A percentile compares a stretch with the other conserved stretches of the same genome.
Evolutionary conservation across 768 basidiomycete species (phyloP).

Genomic region (Naematelia encephala): DNA sequence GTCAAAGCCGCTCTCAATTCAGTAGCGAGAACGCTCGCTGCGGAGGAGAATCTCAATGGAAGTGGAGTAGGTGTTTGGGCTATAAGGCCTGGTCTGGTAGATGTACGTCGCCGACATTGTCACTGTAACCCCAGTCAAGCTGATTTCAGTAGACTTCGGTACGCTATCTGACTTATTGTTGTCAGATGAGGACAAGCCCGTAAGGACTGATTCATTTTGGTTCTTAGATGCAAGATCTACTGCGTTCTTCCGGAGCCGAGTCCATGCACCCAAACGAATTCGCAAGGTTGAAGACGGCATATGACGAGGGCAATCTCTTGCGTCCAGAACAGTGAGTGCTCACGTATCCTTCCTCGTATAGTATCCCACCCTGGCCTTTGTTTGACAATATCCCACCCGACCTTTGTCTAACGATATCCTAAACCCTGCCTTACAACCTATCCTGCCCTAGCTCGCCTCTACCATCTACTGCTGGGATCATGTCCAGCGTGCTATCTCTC

Average conservation of each 20-base stretch:
- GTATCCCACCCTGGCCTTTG: too few relatives aligned
- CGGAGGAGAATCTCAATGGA: conserved; percentile 65
- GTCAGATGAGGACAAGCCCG: too few relatives aligned
- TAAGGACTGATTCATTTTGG: too few relatives aligned
- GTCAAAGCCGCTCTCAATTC: conserved; percentile 88
- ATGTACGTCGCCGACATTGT: conserved; percentile 49
- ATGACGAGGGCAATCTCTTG: conserved; percentile 67
- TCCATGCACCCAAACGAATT: conserved; percentile 62
- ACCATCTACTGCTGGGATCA: not conserved
- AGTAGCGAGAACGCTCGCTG: conserved; percentile 76
- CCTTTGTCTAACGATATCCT: too few relatives aligned
- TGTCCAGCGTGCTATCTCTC: too few relatives aligned
- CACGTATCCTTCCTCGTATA: not conserved
- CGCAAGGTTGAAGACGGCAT: conserved; percentile 59
- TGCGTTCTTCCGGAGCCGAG: conserved; percentile 41
- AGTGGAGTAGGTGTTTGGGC: conserved; percentile 63
- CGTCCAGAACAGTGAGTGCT: conserved; percentile 70
- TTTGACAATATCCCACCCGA: too few relatives aligned
- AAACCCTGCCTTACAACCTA: too few relatives aligned
- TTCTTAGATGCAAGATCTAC: conserved; percentile 51
- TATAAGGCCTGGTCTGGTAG: conserved; percentile 81
- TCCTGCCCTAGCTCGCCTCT: too few relatives aligned
- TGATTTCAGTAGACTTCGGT: conserved; percentile 40
- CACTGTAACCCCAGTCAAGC: not conserved
- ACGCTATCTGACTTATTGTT: too few relatives aligned